Evolutionary conservation across 257 asterid species (phyloP).

Genomic region (Lithospermum erythrorhizon): DNA sequence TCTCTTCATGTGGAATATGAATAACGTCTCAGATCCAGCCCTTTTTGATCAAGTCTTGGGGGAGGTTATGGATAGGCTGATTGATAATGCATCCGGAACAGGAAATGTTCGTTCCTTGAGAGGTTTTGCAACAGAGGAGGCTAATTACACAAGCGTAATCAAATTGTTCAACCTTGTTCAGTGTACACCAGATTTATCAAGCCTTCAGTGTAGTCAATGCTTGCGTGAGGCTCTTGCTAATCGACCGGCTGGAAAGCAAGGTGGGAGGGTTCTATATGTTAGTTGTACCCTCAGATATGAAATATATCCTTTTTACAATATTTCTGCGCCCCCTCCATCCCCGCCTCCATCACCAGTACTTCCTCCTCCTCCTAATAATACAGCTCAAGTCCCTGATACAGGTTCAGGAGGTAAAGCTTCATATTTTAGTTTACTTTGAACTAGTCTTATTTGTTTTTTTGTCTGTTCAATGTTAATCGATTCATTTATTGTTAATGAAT

Average conservation of each 20-base stretch:
- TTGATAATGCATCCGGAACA: neutral
- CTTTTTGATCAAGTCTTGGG: neutral
- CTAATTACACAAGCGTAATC: neutral
- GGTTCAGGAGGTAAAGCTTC: neutral
- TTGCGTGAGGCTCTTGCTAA: neutral
- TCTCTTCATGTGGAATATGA: neutral
- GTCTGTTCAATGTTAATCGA: neutral
- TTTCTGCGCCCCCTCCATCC: neutral
- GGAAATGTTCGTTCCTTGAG: neutral
- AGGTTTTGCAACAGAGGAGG: slow-evolving; percentile 7
- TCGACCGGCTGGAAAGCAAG: neutral
- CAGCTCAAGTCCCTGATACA: neutral
- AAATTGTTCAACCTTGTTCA: slow-evolving; percentile 9
- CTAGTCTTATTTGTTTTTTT: neutral
- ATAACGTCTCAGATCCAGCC: neutral
- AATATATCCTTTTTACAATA: neutral
- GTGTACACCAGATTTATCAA: slow-evolving; percentile 20
- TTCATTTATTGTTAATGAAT: too few relatives aligned
- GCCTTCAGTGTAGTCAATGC: neutral
- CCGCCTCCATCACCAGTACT: neutral
- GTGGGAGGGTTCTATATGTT: neutral
- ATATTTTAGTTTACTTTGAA: neutral
- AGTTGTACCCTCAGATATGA: neutral
- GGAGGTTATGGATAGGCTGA: neutral
- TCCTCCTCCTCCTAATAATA: neutral